Percentiles rank a stretch among this genome's conserved stretches.
Evolutionary conservation across 495 filamentous ascomycete species (phyloP).

Genomic region (Parathielavia appendiculata): DNA sequence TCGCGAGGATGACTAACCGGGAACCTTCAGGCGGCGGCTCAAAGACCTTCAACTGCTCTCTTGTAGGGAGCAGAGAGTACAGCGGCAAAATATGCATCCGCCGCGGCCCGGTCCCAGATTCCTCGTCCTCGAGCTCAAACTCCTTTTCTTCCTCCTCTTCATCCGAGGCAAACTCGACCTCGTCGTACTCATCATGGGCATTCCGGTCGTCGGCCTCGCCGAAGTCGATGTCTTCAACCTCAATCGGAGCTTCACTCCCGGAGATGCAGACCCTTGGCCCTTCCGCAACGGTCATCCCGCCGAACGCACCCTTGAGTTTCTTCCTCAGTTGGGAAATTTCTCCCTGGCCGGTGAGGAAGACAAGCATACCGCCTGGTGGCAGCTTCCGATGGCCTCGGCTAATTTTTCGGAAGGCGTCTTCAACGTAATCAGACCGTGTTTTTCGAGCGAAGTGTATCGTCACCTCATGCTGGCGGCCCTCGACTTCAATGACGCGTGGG

Average conservation of each 20-base stretch:
- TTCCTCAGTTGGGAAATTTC: slow-evolving; percentile 80
- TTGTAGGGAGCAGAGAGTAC: slow-evolving; percentile 90
- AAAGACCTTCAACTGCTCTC: slow-evolving; percentile 91
- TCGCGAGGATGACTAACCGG: slow-evolving; percentile 84
- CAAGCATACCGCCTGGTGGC: slow-evolving; percentile 85
- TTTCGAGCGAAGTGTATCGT: slow-evolving; percentile 81
- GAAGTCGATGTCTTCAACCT: slow-evolving; percentile 83
- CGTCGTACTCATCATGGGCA: slow-evolving; percentile 46
- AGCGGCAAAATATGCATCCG: slow-evolving; percentile 82
- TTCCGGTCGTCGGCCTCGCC: slow-evolving; percentile 52
- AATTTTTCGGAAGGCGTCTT: slow-evolving; percentile 83
- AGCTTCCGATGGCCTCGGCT: slow-evolving; percentile 84
- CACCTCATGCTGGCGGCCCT: slow-evolving; percentile 90
- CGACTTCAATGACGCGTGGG: slow-evolving; percentile 81
- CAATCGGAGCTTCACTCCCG: slow-evolving; percentile 71
- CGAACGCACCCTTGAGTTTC: slow-evolving; percentile 67
- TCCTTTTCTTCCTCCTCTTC: slow-evolving; percentile 54
- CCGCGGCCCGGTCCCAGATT: slow-evolving; percentile 51
- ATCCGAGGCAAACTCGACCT: slow-evolving; percentile 47
- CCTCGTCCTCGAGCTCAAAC: slow-evolving; percentile 55
- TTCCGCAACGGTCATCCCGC: slow-evolving; percentile 44
- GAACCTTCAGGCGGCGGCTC: slow-evolving; percentile 78
- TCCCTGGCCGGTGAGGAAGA: slow-evolving; percentile 91
- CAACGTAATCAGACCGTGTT: slow-evolving; percentile 81
- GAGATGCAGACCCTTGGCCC: slow-evolving; percentile 66